Base-by-base conservation (phyloP, 768 basidiomycete species). In the Cyathus striatus region DNA sequence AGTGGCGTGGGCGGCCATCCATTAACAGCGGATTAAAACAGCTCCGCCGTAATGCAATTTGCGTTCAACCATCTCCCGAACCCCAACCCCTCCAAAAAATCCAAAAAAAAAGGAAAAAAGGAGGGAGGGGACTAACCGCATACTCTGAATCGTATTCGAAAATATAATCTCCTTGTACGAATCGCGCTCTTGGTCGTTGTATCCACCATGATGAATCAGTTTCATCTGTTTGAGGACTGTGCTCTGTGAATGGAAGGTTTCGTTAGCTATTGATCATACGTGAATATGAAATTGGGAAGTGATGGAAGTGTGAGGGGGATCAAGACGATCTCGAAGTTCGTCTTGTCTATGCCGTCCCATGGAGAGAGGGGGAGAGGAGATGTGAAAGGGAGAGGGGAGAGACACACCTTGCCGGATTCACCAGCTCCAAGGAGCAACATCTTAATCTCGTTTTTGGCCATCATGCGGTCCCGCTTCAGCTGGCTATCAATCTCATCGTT, bases 91-190 rank as follows among this genome's bases (percentile, higher is more conserved):
- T n/a, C n/a, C n/a, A n/a, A n/a, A n/a, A n/a, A n/a, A n/a, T n/a
- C n/a, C n/a, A n/a, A n/a, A n/a, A n/a, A n/a, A n/a, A n/a, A n/a
- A n/a, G n/a, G n/a, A n/a, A n/a, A n/a, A n/a, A 16, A 30, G 10
- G 16, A 30, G 27, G 27, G 27, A 10, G 20, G 20, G 35, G 17
- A 36, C 35, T 12, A 9, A 36, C 35, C 91, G 85, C 93, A 95
- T 95, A 22, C 89, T 91, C 65, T 95, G 91, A 49, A 94, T 77
- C 24, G 91, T 94, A 62, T 95, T 95, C 36, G 88, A 88, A 55
- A 77, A 95, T 54, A 96, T 93, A 58, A 96, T 95, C 67, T 95
- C 93, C 66, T 88, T 90, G 79, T 93, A 95, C 20, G 86, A 87
- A 44, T 93, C 90, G 35, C 93, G 76, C 66, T 95, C 93, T 53